Percentiles rank a stretch among this genome's conserved stretches.
Evolutionary conservation across 2,329 filamentous ascomycete genomes (phyloP).

Genomic region (Aspergillus cejpii): DNA sequence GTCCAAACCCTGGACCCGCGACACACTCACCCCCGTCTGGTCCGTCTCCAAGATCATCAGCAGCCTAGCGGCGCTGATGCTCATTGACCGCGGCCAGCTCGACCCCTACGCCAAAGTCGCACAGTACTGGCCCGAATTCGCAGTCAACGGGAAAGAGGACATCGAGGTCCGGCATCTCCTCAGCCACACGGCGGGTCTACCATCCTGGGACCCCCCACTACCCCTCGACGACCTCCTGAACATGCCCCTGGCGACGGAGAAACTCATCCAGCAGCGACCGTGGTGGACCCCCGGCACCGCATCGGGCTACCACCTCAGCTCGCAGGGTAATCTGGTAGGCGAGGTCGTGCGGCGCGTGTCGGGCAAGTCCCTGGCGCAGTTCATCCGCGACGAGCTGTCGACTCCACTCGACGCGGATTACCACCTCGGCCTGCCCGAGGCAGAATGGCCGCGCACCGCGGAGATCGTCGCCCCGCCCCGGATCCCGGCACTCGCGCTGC

Average conservation of each 20-base stretch:
- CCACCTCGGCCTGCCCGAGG: conserved; percentile 40
- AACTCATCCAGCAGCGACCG: conserved; percentile 39
- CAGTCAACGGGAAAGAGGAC: conserved; percentile 37
- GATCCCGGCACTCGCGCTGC: conserved; percentile 7
- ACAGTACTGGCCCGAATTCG: conserved; percentile 46
- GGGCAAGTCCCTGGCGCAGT: conserved; percentile 41
- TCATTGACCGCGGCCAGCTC: conserved; percentile 38
- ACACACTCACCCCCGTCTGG: conserved; percentile 40
- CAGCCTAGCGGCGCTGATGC: conserved; percentile 35
- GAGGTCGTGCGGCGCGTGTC: conserved; percentile 41
- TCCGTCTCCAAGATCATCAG: conserved; percentile 39
- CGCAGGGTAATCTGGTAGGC: conserved; percentile 40
- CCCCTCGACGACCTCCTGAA: conserved; percentile 33
- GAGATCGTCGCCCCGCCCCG: conserved; percentile 29
- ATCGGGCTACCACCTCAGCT: conserved; percentile 40
- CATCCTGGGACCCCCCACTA: conserved; percentile 32
- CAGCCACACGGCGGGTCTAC: conserved; percentile 36
- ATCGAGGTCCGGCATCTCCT: conserved; percentile 39
- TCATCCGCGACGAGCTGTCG: conserved; percentile 41
- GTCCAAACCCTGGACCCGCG: conserved; percentile 33
- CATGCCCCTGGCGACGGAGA: conserved; percentile 21
- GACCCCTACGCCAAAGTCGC: conserved; percentile 35
- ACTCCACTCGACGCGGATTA: conserved; percentile 44
- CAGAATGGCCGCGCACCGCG: conserved; percentile 39
- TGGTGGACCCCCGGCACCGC: conserved; percentile 43